Percentiles rank a stretch among this genome's conserved stretches.
Conservation (phyloP, 2,329 filamentous ascomycete genomes). For the Chaetomium sp. region DNA sequence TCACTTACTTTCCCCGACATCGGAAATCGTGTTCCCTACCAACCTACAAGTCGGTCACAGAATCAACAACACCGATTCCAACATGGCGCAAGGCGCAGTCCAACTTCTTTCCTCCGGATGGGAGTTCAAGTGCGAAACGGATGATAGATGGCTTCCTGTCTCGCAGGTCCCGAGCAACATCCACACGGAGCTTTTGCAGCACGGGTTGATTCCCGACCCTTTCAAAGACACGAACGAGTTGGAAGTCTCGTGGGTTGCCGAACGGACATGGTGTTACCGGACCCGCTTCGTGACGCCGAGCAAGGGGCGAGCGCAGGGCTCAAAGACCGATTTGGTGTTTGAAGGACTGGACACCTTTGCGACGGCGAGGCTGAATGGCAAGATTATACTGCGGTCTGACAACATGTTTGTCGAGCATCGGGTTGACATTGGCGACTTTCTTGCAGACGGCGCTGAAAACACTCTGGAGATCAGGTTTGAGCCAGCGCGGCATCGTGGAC, state of each 20-base stretch:
- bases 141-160: conserved; percentile 29
- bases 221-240: conserved; percentile 65
- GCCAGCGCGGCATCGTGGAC: conserved; percentile 44
- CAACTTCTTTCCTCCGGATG: conserved; percentile 24
- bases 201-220: conserved; percentile 52
- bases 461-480: conserved; percentile 59
- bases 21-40: not conserved
- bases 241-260: conserved; percentile 62
- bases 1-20: not conserved
- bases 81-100: conserved; percentile 10
- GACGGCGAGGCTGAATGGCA: conserved; percentile 57
- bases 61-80: not conserved
- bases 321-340: conserved; percentile 56
- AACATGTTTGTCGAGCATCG: conserved; percentile 67
- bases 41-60: no score
- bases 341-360: conserved; percentile 67
- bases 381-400: conserved; percentile 55
- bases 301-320: conserved; percentile 30
- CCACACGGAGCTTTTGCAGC: conserved; percentile 30
- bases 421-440: conserved; percentile 50
- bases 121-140: conserved; percentile 26
- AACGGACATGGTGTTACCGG: conserved; percentile 62
- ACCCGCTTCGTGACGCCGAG: conserved; percentile 40
- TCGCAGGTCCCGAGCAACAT: conserved; percentile 29
- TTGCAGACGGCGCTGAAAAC: conserved; percentile 44